Evolutionary conservation across 2,329 filamentous ascomycete genomes (phyloP), one percentile per base, ranked within the genome.

Genomic region (Penicillium aurantiogriseum): DNA sequence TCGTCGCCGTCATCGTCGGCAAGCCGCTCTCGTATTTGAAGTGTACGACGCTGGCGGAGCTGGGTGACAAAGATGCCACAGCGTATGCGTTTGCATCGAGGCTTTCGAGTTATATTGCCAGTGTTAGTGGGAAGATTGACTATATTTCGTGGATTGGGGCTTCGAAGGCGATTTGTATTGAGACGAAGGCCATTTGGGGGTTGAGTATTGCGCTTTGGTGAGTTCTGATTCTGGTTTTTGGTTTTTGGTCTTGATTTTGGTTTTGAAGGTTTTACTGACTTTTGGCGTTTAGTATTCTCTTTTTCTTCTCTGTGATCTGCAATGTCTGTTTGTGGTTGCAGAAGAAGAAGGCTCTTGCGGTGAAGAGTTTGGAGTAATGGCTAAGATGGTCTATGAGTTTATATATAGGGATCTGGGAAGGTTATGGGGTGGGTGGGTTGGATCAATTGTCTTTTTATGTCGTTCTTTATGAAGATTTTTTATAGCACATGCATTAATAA

Each of bases 121-220:
- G 78, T 47, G 72, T 79, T 49, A 80, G 79, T n/a, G 77, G 78
- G 7, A 79, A 72, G 40, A 69, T 86, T 54, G 76, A 79, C 21
- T 78, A 85, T 58, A 68, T 69, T 15, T 74, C 78, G 56, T 87
- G 83, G 83, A 83, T 85, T 44, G 83, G 83, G n/a, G 80, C 82
- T 9, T 85, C 80, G 13, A 83, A 80, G 70, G 69, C 83, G 19
- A 89, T 89, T 54, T 97, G 92, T 78, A 86, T 87, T 69, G 87
- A 94, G 79, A 86, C 92, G 73, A 95, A 96, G 81, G 85, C 89
- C 17, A 85, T 94, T 63, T 96, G 92, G 92, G 92, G 91, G 1
- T 76, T 96, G 59, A 85, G 86, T 72, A 92, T 96, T 74, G 87
- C 87, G 5, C 82, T 95, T 49, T 91, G 83, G 83, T 85, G 70